Evolutionary conservation across 805 yeast species (phyloP), one percentile per base, ranked within the genome.

Genomic region (Tetrapisispora iriomotensis): DNA sequence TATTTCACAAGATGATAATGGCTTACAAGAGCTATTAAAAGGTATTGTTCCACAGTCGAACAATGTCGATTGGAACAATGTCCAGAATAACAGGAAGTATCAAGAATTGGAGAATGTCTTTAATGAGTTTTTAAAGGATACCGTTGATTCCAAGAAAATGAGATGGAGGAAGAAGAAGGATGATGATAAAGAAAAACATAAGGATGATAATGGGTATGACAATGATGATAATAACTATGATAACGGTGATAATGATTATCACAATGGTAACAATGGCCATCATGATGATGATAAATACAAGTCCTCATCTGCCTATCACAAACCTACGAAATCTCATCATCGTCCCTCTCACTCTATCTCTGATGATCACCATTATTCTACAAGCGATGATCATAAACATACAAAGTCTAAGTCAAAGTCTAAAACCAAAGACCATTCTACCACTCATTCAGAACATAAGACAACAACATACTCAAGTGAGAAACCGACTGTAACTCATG

Each of bases 51-150:
- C 30, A 8, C 34, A 32, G 15, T 47, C 41, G 9, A 39, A 39
- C 14, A 30, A 34, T 15, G 18, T 43, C 9, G 41, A 37, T 23
- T 22, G 38, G 15, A 37, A 41, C 18, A 23, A 34, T 17, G 33
- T 40, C 14, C 41, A 38, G 27, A 29, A 41, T 15, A 33, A 45
- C 29, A 38, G 41, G 34, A 45, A 39, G 25, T 43, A 29, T 27
- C 29, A 27, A 19, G 38, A 47, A 40, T 34, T 47, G 9, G 44
- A 45, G 23, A 33, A 29, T 15, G 36, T 46, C 8, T 26, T 45
- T 28, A 35, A 42, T 14, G 46, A 42, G 18, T 36, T 42, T 13
- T 34, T 37, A 20, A 24, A 29, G 13, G 34, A 29, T 23, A 20
- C 37, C n/a, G 36, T 33, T 12, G 26, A 33, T 10, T 18, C 37